Evolutionary conservation across 148 eudicot species (phyloP), one percentile per base, ranked within the genome.

Genomic region (Arbutus unedo): DNA sequence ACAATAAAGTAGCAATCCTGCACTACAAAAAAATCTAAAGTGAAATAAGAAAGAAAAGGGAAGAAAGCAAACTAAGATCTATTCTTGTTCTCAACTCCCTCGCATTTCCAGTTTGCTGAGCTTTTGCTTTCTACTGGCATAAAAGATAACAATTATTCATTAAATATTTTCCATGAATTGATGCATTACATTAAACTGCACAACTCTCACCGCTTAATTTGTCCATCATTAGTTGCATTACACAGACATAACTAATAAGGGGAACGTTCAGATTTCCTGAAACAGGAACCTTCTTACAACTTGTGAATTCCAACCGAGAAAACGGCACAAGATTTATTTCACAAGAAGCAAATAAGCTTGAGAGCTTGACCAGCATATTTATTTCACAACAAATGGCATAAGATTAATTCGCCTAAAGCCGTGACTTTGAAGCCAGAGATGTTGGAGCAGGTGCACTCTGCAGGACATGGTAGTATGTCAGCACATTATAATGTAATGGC

Each of bases 371-470:
- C 53, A 8, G 74, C 19, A 41, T 31, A 31, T 31, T 31, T 31
- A 31, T 31, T 31, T 31, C 38, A 31, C 38, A 31, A 31, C 38
- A 31, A 31, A 31, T 31, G 38, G 38, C 38, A 31, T 31, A 56
- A 8, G 66, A 83, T 19, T 64, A 76, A 76, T 47, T 38, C 55
- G 64, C 81, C 88, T 93, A 95, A 82, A 95, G 89, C 83, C 95
- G 90, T 73, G 97, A 86, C 85, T 84, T 91, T 79, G 93, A 89
- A 60, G 85, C 82, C n/a, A 90, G 78, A 82, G 93, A 83, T 51
- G 90, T 57, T 77, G 94, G 79, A 79, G 85, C 88, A 59, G 91
- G 92, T 50, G 94, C 91, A 76, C 97, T 91, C 98, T 95, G 94
- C 91, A 89, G 54, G 82, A 77, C 84, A 79, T 2, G 43, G 25